These are phyloP conservation scores for Xylaria palmicola DNA, from an alignment of 495 filamentous ascomycete genomes.

Conservation along the genomic window DNA sequence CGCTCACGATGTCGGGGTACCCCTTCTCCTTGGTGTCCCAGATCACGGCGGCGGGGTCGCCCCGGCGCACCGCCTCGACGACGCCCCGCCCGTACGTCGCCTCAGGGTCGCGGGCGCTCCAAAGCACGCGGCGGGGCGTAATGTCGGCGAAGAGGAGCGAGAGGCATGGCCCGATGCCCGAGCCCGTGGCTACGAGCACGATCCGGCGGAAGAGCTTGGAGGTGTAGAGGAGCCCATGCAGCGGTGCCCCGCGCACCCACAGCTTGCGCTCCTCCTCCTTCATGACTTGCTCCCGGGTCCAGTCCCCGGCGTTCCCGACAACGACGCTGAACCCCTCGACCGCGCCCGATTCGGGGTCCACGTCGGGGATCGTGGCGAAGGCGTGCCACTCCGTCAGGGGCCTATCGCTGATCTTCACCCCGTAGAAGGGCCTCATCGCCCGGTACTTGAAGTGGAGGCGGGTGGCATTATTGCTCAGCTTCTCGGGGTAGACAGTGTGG, in stretches of 20 bases:
- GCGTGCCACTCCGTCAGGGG: conserved; percentile 77
- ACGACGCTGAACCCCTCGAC: conserved; percentile 66
- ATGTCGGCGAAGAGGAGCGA: conserved; percentile 44
- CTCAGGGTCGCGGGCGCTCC: conserved; percentile 46
- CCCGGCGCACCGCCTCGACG: conserved; percentile 40
- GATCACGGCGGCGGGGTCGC: conserved; percentile 50
- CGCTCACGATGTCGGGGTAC: conserved; percentile 52
- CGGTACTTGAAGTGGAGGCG: conserved; percentile 68
- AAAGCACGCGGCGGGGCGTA: conserved; percentile 48
- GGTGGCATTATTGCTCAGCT: conserved; percentile 67
- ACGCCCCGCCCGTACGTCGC: conserved; percentile 47
- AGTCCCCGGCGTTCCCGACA: conserved; percentile 81
- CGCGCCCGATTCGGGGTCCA: conserved; percentile 42
- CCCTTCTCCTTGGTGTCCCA: conserved; percentile 47
- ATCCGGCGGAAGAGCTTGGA: conserved; percentile 66
- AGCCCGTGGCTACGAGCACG: conserved; percentile 79
- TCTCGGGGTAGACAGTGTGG: conserved; percentile 58
- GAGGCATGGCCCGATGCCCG: conserved; percentile 73
- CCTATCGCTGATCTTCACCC: conserved; percentile 53
- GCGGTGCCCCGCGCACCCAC: conserved; percentile 54
- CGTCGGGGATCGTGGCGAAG: conserved; percentile 71
- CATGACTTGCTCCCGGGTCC: conserved; percentile 65
- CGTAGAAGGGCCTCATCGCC: conserved; percentile 50
- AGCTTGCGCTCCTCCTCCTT: conserved; percentile 55
- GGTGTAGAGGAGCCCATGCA: conserved; percentile 70